Evolutionary conservation across 441 rosid genomes (phyloP), one percentile per base, ranked within the genome.

Genomic region (Euphorbia corollata): DNA sequence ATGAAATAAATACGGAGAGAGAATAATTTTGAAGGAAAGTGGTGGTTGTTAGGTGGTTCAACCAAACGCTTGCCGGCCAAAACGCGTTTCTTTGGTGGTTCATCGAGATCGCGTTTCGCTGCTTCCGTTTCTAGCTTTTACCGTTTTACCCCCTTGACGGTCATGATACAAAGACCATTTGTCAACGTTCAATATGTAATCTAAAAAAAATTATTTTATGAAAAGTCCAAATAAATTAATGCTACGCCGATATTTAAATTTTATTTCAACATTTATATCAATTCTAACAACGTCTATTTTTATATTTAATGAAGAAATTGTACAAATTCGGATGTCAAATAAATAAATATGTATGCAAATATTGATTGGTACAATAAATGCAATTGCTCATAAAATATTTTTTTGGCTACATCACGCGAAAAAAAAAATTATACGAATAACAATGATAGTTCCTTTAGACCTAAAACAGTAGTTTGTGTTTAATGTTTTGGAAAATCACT

Each of bases 41-140:
- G 87, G 93, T 85, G 69, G 96, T 86, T 77, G 92, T 87, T 87
- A 82, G 97, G 97, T 91, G 80, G 96, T 92, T 92, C 95, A 90
- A 88, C 98, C 94, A 91, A 88, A 88, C 86, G 82, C 73, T 70
- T 64, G 86, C 90, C 88, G 87, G 83, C 94, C 82, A 79, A 86
- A 83, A 84, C 91, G 92, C 91, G 90, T 81, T 83, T 78, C 61
- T 60, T 67, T 63, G 6, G 64, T 19, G 34, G 6, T 69, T 63
- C 18, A 48, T 11, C 9, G 8, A 4, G 22, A 23, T 66, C 38
- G 75, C 86, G 86, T 78, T 89, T 75, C 67, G 74, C 61, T 39
- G 20, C 58, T 57, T 70, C 67, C 56, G 43, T 68, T 69, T 63
- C 59, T 23, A 0, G 11, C 7, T 70, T 62, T 80, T 48, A 63